These are phyloP conservation scores for Colletotrichum sp. DNA, from an alignment of 2,329 filamentous ascomycete genomes.

Conservation along the genomic window DNA sequence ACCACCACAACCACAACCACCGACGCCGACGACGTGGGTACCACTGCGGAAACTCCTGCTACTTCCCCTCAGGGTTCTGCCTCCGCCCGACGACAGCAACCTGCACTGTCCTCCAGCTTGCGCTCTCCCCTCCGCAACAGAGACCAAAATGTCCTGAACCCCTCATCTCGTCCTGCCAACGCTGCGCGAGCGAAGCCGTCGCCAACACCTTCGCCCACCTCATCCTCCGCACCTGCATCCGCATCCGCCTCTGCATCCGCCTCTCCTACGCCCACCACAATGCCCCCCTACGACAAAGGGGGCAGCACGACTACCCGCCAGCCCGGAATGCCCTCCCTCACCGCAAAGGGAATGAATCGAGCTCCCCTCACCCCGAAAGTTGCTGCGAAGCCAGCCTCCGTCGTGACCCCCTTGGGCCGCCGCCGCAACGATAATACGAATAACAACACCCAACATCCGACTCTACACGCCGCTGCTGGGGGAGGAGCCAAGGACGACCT, in stretches of 20 bases:
- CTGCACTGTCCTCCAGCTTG: slow-evolving; percentile 18
- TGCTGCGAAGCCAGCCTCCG: slow-evolving; percentile 45
- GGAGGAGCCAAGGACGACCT: slow-evolving; percentile 49
- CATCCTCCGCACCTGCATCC: background rate
- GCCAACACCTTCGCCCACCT: slow-evolving; percentile 9
- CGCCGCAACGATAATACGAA: slow-evolving; percentile 25
- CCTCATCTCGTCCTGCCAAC: slow-evolving; percentile 6
- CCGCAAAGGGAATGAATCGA: slow-evolving; percentile 58
- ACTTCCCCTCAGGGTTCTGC: background rate
- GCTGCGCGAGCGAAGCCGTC: slow-evolving; percentile 20
- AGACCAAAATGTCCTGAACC: slow-evolving; percentile 24
- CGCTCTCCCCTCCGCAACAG: slow-evolving; percentile 16
- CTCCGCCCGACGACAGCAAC: slow-evolving; percentile 6
- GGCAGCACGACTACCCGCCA: slow-evolving; percentile 55
- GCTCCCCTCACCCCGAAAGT: slow-evolving; percentile 62
- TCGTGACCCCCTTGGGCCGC: slow-evolving; percentile 45
- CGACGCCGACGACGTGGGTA: background rate
- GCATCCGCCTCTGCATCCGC: background rate
- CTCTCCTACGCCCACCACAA: slow-evolving; percentile 12
- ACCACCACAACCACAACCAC: background rate
- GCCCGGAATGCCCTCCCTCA: slow-evolving; percentile 73
- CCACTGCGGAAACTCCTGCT: background rate
- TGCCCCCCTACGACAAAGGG: slow-evolving; percentile 52
- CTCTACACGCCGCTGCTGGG: slow-evolving; percentile 30
- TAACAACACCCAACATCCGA: slow-evolving; percentile 18